Base-by-base conservation (phyloP, 2,329 filamentous ascomycete genomes). In the Pseudopyrenochaeta lycopersici region DNA sequence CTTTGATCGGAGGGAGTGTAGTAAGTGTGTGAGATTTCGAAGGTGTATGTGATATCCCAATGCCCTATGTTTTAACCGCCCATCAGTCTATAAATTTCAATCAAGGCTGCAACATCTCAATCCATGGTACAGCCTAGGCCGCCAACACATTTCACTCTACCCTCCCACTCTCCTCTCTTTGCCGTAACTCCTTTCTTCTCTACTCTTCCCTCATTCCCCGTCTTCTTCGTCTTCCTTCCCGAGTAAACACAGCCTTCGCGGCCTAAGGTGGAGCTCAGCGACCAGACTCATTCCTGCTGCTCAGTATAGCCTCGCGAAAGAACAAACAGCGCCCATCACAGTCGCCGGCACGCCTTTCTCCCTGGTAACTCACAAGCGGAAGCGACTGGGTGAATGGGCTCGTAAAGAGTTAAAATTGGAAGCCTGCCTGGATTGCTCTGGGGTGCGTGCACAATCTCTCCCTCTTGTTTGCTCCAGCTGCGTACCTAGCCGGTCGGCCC, bases 271-370 rank as follows among this genome's bases (percentile, higher is more conserved):
- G 80, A 82, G 80, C 79, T 77, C 75, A 76, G 77, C 64, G 78
- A 80, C 77, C 74, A 80, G 78, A 72, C 66, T 70, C 75, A 79
- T 81, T 80, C 80, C 80, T 80, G 75, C 67, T 78, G 79, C 79
- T 82, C 80, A 81, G 80, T 82, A 82, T 81, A 74, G 76, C 75
- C 77, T 76, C 76, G 80, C 80, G 80, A 76, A 67, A 82, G 31
- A 81, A 74, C 66, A 74, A 81, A 64, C 47, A 63, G 60, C 49
- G 46, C 44, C 48, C 27, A 36, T 41, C 46, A 43, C 61, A 60
- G 66, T 71, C 67, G 70, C 71, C 70, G 66, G 62, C 60, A 44
- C 46, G n/a, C 20, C 30, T 20, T 29, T 46, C 33, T 51, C 45
- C 49, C 49, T 40, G 44, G 46, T 56, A 52, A 12, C 56, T 46